Base-by-base conservation (phyloP, 208 protist species). In the Endotrypanum monterogeii region DNA sequence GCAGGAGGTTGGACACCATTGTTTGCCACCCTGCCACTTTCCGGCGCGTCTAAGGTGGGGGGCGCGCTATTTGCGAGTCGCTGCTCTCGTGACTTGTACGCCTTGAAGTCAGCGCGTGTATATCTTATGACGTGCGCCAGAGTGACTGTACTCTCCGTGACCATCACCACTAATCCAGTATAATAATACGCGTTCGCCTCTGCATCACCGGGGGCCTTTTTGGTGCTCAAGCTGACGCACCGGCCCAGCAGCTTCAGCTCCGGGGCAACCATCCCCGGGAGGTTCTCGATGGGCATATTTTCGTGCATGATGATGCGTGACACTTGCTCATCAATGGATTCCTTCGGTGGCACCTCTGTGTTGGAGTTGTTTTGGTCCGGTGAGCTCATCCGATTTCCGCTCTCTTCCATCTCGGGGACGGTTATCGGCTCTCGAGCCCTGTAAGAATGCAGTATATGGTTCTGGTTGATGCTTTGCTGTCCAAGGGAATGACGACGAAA, bases 201-300 rank as follows among this genome's bases (percentile, higher is more conserved):
- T 9, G 74, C 79, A 23, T 74, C 71, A 39, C 83, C 46, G 2
- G 57, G 66, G 6, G 84, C 78, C 52, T 89, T 11, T 32, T 46
- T 87, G 3, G 77, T 82, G 1, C 60, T 52, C 73, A 95, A 86
- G 1, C 71, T 86, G 16, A 95, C 86, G 55, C 80, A 86, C n/a
- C 86, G 85, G 6, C 90, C 90, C 50, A 93, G 93, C 32, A 95
- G 79, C 58, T 88, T 89, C 48, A 95, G 73, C 71, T 95, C 88
- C 7, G 85, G 86, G 35, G 80, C 72, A 2, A 48, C 54, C 23
- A 96, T 60, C 12, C 60, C 25, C 18, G 92, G 92, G 46, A 96
- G 46, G 54, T 96, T 85, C 51, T 87, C 80, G 55, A 92, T 90
- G 1, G 88, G 81, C 6, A 55, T 62, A 54, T 91, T 74, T 0